These are phyloP conservation scores for Cryptosporidium viatorum DNA, from an alignment of 169 alveolate species.

Conservation along the genomic window DNA sequence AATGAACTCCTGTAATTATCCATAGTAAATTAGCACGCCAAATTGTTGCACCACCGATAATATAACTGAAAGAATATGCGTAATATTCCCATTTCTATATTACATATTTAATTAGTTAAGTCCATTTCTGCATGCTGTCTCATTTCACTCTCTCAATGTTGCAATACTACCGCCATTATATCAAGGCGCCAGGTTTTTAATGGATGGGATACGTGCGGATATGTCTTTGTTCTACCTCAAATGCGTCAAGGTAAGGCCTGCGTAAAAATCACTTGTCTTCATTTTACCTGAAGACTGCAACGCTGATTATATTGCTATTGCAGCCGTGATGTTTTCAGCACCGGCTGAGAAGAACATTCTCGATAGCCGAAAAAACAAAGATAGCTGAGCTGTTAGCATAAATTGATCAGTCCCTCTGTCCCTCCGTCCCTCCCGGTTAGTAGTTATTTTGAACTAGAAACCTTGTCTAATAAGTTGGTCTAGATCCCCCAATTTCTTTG, in stretches of 20 bases:
- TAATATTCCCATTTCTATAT: neutral
- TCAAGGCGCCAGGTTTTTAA: neutral
- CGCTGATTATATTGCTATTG: conserved; percentile 77
- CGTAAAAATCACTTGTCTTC: conserved; percentile 71
- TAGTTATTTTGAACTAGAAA: neutral
- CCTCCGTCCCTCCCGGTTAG: neutral
- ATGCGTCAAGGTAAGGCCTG: conserved; percentile 12
- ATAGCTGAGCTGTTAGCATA: conserved; percentile 72
- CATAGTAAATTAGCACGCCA: neutral
- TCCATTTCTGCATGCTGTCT: neutral
- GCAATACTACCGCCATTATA: neutral
- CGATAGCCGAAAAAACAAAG: conserved; percentile 68
- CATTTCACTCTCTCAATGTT: neutral
- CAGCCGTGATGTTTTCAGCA: conserved; percentile 76
- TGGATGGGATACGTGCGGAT: conserved; percentile 9
- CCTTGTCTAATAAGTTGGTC: neutral
- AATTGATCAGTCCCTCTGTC: neutral
- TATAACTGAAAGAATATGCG: neutral
- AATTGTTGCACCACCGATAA: neutral
- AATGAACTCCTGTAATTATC: neutral
- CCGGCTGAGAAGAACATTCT: conserved; percentile 39
- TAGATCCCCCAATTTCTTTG: neutral
- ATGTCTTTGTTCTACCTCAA: conserved; percentile 51
- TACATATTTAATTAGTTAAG: neutral
- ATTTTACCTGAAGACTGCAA: conserved; percentile 77